Percentiles rank a stretch among this genome's conserved stretches.
Evolutionary conservation across 2,329 filamentous ascomycete species (phyloP).

Genomic region (Teratosphaeriaceae sp.): DNA sequence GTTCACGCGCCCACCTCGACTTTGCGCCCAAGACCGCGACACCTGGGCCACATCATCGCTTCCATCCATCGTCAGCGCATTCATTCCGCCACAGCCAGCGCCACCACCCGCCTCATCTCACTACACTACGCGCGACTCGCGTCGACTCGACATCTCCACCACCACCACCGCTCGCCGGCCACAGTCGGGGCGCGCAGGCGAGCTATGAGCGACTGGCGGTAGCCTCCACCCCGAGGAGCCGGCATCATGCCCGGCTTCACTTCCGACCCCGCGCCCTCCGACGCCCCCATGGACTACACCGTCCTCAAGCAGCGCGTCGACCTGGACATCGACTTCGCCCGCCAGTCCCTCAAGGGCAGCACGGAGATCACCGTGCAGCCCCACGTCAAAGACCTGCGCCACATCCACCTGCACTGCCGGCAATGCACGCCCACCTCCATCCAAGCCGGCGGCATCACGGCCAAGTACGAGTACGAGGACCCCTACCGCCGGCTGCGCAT

Average conservation of each 20-base stretch:
- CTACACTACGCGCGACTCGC: no score
- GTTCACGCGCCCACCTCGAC: no score
- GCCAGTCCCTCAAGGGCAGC: conserved; percentile 66
- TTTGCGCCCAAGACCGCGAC: no score
- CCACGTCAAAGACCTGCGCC: conserved; percentile 47
- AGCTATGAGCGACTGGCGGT: no score
- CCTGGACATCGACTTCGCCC: conserved; percentile 80
- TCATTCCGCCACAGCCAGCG: no score
- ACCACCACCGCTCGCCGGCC: no score
- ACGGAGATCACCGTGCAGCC: conserved; percentile 76
- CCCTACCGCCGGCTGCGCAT: conserved; percentile 61
- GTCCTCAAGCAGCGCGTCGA: conserved; percentile 82
- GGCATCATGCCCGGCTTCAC: conserved; percentile 4
- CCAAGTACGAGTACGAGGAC: conserved; percentile 45
- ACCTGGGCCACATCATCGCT: no score
- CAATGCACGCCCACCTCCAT: conserved; percentile 53
- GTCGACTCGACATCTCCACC: no score
- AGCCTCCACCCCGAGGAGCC: not conserved
- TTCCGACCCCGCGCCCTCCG: conserved; percentile 4
- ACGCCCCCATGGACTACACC: conserved; percentile 38
- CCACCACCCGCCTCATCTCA: no score
- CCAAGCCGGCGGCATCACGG: conserved; percentile 38
- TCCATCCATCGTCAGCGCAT: no score
- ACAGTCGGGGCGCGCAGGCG: no score
- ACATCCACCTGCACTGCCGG: conserved; percentile 55